Conservation (phyloP, 768 basidiomycete species). For the Xerocomellus dryophilus region DNA sequence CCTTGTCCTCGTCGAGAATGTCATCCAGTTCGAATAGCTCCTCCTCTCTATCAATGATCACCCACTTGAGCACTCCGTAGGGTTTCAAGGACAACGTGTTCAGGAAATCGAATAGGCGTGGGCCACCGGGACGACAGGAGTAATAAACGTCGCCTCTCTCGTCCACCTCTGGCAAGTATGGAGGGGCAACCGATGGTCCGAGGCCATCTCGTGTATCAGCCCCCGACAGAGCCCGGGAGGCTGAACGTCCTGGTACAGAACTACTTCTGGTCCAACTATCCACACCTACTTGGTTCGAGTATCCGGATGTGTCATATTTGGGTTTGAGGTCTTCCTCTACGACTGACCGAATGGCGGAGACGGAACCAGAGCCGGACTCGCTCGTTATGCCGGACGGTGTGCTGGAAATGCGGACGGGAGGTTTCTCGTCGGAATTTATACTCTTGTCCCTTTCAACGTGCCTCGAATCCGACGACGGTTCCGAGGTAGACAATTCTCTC, state of each 20-base stretch:
- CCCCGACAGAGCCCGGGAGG: slow-evolving; percentile 18
- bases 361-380: slow-evolving; percentile 1
- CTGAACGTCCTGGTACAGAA: slow-evolving; percentile 6
- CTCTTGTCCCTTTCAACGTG: neutral
- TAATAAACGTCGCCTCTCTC: slow-evolving; percentile 47
- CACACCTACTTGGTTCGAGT: neutral
- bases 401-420: slow-evolving; percentile 3
- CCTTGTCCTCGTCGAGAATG: slow-evolving; percentile 70
- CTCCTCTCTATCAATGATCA: slow-evolving; percentile 68
- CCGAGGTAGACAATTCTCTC: slow-evolving; percentile 6
- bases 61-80: slow-evolving; percentile 69
- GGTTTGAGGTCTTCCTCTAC: slow-evolving; percentile 25
- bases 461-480: neutral
- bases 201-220: slow-evolving; percentile 40
- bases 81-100: slow-evolving; percentile 54
- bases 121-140: slow-evolving; percentile 67
- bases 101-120: slow-evolving; percentile 63
- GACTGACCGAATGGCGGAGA: slow-evolving; percentile 2
- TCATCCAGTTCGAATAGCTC: slow-evolving; percentile 73
- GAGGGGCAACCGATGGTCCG: slow-evolving; percentile 49
- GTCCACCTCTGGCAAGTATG: slow-evolving; percentile 49
- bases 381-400: slow-evolving; percentile 13
- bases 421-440: slow-evolving; percentile 4
- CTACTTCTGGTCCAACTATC: slow-evolving; percentile 1
- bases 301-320: slow-evolving; percentile 11